Conservation (phyloP, 371 early-diverging fungal genomes). For the Mortierella sp. region DNA sequence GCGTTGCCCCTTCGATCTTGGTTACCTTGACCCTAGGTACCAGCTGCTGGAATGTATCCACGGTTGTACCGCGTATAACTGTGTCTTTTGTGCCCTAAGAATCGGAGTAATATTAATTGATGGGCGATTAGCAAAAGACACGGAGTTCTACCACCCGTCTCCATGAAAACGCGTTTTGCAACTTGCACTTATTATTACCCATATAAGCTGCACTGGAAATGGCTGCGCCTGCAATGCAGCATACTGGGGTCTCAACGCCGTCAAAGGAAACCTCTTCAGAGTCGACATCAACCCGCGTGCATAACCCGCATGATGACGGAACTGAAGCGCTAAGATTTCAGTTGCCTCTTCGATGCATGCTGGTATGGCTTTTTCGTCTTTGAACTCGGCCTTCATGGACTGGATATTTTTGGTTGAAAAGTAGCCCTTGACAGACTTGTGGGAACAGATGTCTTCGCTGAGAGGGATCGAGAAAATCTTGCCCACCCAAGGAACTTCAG, state of each 20-base stretch:
- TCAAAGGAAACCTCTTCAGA: constrained; percentile 35
- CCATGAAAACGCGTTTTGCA: too few species aligned
- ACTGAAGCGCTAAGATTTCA: constrained; percentile 41
- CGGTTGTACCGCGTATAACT: constrained; percentile 40
- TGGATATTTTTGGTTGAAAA: constrained; percentile 46
- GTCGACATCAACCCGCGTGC: constrained; percentile 55
- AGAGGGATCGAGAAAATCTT: constrained; percentile 38
- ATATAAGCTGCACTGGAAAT: constrained; percentile 46
- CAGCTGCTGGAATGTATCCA: constrained; percentile 23
- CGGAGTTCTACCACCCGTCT: too few species aligned
- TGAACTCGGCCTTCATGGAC: constrained; percentile 47
- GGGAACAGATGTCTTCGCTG: constrained; percentile 42
- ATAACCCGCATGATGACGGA: constrained; percentile 40
- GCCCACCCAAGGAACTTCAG: constrained; percentile 47
- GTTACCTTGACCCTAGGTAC: constrained; percentile 44
- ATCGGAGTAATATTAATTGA: too few species aligned
- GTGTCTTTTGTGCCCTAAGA: constrained; percentile 44
- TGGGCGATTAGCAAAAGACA: too few species aligned
- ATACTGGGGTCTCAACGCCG: constrained; percentile 16
- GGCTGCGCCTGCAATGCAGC: constrained; percentile 13
- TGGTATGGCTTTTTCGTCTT: constrained; percentile 10
- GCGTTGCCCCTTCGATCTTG: constrained; percentile 40
- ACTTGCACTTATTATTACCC: constrained; percentile 15
- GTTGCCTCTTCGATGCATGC: constrained; percentile 23
- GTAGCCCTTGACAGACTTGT: constrained; percentile 28